Conservation (phyloP, 805 yeast species). For the Candida xyloterini region DNA sequence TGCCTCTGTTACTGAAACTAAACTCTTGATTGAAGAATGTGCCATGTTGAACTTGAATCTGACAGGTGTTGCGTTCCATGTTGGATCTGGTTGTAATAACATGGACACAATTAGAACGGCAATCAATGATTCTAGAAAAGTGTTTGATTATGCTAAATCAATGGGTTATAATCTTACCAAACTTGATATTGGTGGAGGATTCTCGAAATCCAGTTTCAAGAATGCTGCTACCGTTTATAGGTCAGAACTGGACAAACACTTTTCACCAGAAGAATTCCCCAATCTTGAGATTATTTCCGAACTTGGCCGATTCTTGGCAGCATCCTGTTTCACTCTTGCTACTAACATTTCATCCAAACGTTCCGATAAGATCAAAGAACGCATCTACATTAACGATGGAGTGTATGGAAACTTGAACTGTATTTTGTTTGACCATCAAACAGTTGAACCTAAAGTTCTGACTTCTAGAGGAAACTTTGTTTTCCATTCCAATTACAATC, state of each 20-base stretch:
- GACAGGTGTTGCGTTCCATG: slow-evolving; percentile 90
- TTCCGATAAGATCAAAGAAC: slow-evolving; percentile 42
- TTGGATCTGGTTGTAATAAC: slow-evolving; percentile 90
- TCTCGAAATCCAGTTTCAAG: slow-evolving; percentile 57
- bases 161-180: not conserved
- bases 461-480: slow-evolving; percentile 45
- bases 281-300: slow-evolving; percentile 70
- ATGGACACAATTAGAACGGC: slow-evolving; percentile 65
- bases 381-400: slow-evolving; percentile 92
- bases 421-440: slow-evolving; percentile 87
- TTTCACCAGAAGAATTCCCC: slow-evolving; percentile 44
- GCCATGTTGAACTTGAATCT: slow-evolving; percentile 58
- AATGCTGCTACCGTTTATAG: slow-evolving; percentile 57
- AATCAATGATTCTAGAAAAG: slow-evolving; percentile 60
- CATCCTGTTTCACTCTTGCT: slow-evolving; percentile 82
- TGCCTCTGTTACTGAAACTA: slow-evolving; percentile 56
- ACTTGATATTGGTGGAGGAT: slow-evolving; percentile 95
- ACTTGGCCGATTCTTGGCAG: slow-evolving; percentile 89
- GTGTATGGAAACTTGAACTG: slow-evolving; percentile 95
- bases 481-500: slow-evolving; percentile 20
- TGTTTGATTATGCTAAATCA: slow-evolving; percentile 40
- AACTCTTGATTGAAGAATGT: slow-evolving; percentile 58
- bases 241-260: slow-evolving; percentile 51
- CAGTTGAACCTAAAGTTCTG: slow-evolving; percentile 66
- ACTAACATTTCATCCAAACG: slow-evolving; percentile 85